A percentile compares a stretch with the other conserved stretches of the same genome.
Evolutionary conservation across 352 stramenopile species (phyloP).

Genomic region (Phytopythium kandeliae): DNA sequence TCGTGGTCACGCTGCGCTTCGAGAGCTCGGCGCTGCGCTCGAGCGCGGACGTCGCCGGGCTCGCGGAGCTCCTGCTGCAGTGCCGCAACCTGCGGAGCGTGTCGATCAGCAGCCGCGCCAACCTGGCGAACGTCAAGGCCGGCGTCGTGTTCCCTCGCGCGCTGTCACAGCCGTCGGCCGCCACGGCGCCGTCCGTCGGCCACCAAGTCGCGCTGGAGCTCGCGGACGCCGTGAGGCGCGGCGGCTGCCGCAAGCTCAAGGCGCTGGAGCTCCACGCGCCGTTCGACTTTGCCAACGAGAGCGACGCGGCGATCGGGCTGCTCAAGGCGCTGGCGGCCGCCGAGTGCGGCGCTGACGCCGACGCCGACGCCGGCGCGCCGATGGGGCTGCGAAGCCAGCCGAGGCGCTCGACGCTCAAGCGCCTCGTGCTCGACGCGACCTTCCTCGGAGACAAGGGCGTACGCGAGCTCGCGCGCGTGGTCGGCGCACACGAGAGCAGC

Average conservation of each 20-base stretch:
- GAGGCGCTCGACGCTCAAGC: slow-evolving; percentile 11
- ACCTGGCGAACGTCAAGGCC: slow-evolving; percentile 26
- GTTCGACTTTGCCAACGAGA: slow-evolving; percentile 61
- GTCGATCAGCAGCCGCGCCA: slow-evolving; percentile 42
- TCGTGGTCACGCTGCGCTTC: slow-evolving; percentile 41
- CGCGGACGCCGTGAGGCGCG: slow-evolving; percentile 20
- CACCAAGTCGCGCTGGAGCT: slow-evolving; percentile 35
- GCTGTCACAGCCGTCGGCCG: slow-evolving; percentile 14
- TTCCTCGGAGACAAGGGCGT: slow-evolving; percentile 50
- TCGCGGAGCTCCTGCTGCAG: slow-evolving; percentile 22
- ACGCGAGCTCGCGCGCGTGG: slow-evolving; percentile 23
- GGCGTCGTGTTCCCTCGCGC: slow-evolving; percentile 32
- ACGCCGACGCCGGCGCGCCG: background rate
- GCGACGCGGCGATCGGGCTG: slow-evolving; percentile 30
- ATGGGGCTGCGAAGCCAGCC: background rate
- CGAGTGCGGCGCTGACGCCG: no score
- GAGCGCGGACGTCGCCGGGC: slow-evolving; percentile 7
- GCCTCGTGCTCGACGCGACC: slow-evolving; percentile 49
- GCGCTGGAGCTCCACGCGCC: slow-evolving; percentile 37
- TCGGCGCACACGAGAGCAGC: slow-evolving; percentile 13
- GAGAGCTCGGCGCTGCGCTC: slow-evolving; percentile 19
- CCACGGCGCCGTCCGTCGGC: slow-evolving; percentile 25
- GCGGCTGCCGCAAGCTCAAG: slow-evolving; percentile 32
- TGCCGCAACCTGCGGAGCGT: slow-evolving; percentile 41
- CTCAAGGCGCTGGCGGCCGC: slow-evolving; percentile 24